phyloP scores from a whole-genome alignment of 2,329 filamentous ascomycete species.

The Fusarium coffeatum region DNA sequence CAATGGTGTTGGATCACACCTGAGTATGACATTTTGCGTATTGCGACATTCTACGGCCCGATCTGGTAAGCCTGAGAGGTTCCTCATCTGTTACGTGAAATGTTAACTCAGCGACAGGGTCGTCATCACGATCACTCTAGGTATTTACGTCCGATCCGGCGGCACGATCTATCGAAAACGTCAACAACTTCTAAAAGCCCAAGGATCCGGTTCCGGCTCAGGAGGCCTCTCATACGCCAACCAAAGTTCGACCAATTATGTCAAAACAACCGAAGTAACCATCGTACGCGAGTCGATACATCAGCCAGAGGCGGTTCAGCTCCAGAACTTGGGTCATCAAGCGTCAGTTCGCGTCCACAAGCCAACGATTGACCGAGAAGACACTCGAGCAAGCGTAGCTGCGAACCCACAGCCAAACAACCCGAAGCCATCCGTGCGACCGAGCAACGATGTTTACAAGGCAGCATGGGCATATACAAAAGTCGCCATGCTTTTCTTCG shows the following conservation, averaged over 20 bases:
- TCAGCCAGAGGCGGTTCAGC: not conserved
- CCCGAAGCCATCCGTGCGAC: not conserved
- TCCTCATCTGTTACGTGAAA: no score
- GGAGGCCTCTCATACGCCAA: not conserved
- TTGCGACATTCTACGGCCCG: conserved; percentile 7
- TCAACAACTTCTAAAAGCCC: not conserved
- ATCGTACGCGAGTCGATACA: not conserved
- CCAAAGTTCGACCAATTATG: not conserved
- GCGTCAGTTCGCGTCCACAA: not conserved
- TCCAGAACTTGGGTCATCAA: conserved; percentile 5
- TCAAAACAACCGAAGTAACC: conserved; percentile 10
- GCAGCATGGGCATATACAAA: conserved; percentile 14
- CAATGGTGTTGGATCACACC: conserved; percentile 17
- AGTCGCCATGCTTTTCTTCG: conserved; percentile 6
- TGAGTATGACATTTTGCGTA: not conserved
- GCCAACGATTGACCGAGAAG: not conserved
- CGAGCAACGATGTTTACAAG: not conserved
- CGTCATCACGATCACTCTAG: not conserved
- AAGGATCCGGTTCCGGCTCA: not conserved
- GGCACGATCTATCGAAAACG: conserved; percentile 17
- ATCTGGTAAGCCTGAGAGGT: conserved; percentile 17
- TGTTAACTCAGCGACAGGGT: no score
- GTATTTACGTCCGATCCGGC: not conserved
- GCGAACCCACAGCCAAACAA: not conserved
- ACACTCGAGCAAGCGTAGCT: not conserved